A percentile compares a stretch with the other conserved stretches of the same genome.
These are phyloP conservation scores for Pouteria glomerata DNA, from an alignment of 148 eudicot species.

Conservation along the genomic window DNA sequence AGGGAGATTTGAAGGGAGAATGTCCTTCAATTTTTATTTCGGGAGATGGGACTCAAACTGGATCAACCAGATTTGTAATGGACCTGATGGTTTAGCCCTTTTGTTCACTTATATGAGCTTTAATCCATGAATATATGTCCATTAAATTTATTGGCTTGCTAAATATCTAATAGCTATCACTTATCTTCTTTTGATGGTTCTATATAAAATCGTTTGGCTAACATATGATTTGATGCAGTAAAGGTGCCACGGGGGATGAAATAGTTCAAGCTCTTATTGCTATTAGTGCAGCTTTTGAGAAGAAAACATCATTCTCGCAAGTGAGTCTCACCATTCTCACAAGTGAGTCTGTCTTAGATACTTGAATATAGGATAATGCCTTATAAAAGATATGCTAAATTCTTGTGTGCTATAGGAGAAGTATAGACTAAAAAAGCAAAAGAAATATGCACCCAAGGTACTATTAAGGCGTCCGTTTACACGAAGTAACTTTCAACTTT, in stretches of 20 bases:
- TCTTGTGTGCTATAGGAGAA: constrained; percentile 58
- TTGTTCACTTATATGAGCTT: neutral
- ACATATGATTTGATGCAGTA: constrained; percentile 39
- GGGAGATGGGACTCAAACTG: neutral
- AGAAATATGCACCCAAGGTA: constrained; percentile 91
- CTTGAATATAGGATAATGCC: neutral
- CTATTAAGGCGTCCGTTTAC: constrained; percentile 88
- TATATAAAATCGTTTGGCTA: neutral
- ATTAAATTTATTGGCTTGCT: neutral
- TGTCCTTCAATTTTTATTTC: neutral
- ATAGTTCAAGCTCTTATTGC: constrained; percentile 94
- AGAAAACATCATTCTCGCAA: constrained; percentile 93
- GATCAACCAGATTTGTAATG: neutral
- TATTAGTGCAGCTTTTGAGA: constrained; percentile 88
- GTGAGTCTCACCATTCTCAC: too few relatives aligned
- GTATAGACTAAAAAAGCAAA: constrained; percentile 82
- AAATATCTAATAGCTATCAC: neutral
- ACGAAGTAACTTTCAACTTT: constrained; percentile 42
- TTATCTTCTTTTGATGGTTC: neutral
- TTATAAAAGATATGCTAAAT: constrained; percentile 11
- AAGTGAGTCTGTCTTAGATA: constrained; percentile 36
- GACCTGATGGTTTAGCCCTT: neutral
- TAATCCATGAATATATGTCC: neutral
- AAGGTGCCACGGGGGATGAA: constrained; percentile 77
- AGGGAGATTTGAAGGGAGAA: too few relatives aligned